Conservation (phyloP, 1,284 basidiomycete genomes). For the Clitocybe nebularis region DNA sequence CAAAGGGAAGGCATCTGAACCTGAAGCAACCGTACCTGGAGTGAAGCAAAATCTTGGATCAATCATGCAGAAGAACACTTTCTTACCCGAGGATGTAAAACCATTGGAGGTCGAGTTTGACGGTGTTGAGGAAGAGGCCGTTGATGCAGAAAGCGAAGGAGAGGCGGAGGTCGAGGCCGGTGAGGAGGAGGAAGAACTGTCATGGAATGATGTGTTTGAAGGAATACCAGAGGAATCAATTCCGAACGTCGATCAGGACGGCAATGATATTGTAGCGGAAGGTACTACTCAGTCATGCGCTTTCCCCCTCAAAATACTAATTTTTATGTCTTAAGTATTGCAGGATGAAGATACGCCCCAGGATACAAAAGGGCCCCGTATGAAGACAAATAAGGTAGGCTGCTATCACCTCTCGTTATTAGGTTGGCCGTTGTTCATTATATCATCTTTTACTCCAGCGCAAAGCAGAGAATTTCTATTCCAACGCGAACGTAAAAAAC, state of each 20-base stretch:
- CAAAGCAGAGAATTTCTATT: conserved; percentile 92
- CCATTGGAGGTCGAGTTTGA: conserved; percentile 47
- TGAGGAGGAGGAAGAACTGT: conserved; percentile 41
- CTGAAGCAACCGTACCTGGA: conserved; percentile 37
- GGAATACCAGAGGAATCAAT: conserved; percentile 34
- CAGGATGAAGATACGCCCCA: conserved; percentile 30
- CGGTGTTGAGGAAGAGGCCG: conserved; percentile 25
- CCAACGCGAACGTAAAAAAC: conserved; percentile 85
- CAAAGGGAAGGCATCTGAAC: conserved; percentile 36
- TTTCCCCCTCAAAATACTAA: neutral
- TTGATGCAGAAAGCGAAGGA: conserved; percentile 29
- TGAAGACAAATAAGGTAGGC: conserved; percentile 86
- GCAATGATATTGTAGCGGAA: conserved; percentile 19
- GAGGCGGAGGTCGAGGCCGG: conserved; percentile 29
- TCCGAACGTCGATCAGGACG: conserved; percentile 25
- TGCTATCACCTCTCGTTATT: conserved; percentile 3
- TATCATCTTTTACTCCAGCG: conserved; percentile 41
- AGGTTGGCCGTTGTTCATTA: too few relatives aligned
- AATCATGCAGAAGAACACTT: conserved; percentile 84
- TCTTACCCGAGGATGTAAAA: conserved; percentile 67
- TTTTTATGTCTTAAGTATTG: conserved; percentile 12
- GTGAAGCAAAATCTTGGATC: conserved; percentile 74
- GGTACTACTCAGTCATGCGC: conserved; percentile 6
- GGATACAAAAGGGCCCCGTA: conserved; percentile 63
- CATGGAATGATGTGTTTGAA: conserved; percentile 69